phyloP scores from a whole-genome alignment of 2,329 filamentous ascomycete species.

The Aspergillus ochraceus region DNA sequence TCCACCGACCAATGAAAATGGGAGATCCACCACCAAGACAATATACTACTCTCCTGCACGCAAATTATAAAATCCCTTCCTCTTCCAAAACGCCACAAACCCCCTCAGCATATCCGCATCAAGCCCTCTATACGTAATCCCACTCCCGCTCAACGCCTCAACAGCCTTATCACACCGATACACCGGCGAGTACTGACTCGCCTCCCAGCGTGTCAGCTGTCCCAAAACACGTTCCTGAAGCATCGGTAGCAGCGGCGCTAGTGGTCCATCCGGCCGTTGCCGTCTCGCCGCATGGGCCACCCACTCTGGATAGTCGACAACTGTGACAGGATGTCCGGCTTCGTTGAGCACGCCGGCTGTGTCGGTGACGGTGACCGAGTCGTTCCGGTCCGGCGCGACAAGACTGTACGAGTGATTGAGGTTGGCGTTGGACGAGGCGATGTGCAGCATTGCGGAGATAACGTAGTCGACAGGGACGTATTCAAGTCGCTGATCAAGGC shows the following conservation, averaged over 20 bases:
- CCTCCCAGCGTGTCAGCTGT: constrained; percentile 26
- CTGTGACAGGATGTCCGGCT: constrained; percentile 6
- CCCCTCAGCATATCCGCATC: constrained; percentile 2
- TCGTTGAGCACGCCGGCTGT: constrained; percentile 12
- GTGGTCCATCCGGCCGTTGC: constrained; percentile 1
- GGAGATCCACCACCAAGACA: too few relatives aligned
- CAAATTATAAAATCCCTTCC: constrained; percentile 8
- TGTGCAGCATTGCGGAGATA: constrained; percentile 8
- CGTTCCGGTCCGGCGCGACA: constrained; percentile 4
- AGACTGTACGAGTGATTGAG: constrained; percentile 9
- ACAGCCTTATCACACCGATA: constrained; percentile 9
- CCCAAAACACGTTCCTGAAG: constrained; percentile 38
- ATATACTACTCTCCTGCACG: not conserved
- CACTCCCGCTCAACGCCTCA: not conserved
- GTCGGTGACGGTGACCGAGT: constrained; percentile 5
- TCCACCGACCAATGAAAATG: too few relatives aligned
- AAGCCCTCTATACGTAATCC: not conserved
- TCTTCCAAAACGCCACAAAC: constrained; percentile 8
- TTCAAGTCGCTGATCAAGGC: constrained; percentile 2
- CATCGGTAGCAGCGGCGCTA: constrained; percentile 34
- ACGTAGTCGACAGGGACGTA: constrained; percentile 15
- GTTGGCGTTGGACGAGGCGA: constrained; percentile 8
- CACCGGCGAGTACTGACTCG: constrained; percentile 9
- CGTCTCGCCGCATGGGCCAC: constrained; percentile 1
- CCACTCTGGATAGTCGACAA: constrained; percentile 10